Evolutionary conservation across 768 basidiomycete genomes (phyloP), one percentile per base, ranked within the genome.

Genomic region (Leccinum ochraceum): DNA sequence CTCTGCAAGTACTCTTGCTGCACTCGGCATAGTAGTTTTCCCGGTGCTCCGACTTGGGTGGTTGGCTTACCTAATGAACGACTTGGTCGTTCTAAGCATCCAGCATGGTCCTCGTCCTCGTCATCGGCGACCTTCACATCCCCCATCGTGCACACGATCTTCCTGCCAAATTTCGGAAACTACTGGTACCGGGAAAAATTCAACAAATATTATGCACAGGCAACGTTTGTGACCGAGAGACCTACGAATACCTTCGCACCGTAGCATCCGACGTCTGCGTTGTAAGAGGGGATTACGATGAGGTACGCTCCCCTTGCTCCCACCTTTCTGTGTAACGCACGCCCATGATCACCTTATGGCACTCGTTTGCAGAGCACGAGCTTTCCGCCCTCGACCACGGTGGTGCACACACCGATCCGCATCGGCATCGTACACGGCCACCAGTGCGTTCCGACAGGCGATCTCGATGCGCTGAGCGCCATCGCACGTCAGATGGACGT

Each of bases 151-250:
- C 79, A 9, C 93, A 97, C 72, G 97, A 97, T 70, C 84, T 99
- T 9, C 95, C 97, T 0, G 80, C 86, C 14, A 98, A 98, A 77
- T 99, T 99, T 79, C 95, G 96, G 79, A 97, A 98, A 71, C 87
- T 98, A 1, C 81, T 99, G 56, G 88, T 93, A 6, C 92, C 92
- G 20, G 97, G 97, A 22, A 99, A 99, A 76, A 98, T 99, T 50
- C 93, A 95, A 63, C 96, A 98, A 75, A 97, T 98, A 60, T 81
- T 98, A 26, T 97, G 94, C 74, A 98, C 96, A 0, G 97, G 97
- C 52, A 98, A 98, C 72, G 89, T 98, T 24, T 95, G 94, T 74
- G 97, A 99, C 78, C 88, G 89, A 69, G 96, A 98, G 76, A 98
- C 97, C 7, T 95, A 91, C 75, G 97, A 98, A 67, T 98, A 97